phyloP scores from a whole-genome alignment of 176 grass and related monocot genomes.

The Oryza rufipogon region DNA sequence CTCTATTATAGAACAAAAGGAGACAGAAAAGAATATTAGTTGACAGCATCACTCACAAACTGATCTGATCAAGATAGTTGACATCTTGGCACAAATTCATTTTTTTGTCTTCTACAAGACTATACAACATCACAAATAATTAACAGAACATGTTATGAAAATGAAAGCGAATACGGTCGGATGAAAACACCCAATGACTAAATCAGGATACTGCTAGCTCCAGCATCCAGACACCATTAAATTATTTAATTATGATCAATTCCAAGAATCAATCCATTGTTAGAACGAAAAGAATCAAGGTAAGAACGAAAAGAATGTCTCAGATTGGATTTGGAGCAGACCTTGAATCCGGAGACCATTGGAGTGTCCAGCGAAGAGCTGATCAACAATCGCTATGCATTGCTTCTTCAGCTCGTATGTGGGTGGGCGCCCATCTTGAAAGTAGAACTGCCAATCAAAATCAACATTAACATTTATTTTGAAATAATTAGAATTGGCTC shows the following conservation, averaged over 20 bases:
- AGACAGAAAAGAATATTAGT: conserved; percentile 23
- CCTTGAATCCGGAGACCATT: conserved; percentile 81
- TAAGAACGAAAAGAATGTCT: background rate
- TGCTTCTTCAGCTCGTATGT: conserved; percentile 62
- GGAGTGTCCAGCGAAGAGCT: conserved; percentile 65
- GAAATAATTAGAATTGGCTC: background rate
- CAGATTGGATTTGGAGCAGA: background rate
- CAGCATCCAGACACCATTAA: background rate
- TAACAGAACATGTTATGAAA: conserved; percentile 11
- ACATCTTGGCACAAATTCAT: background rate
- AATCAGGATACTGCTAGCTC: conserved; percentile 18
- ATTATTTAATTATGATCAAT: background rate
- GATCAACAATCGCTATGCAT: conserved; percentile 61
- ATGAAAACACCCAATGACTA: background rate
- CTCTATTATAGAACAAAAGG: conserved; percentile 51
- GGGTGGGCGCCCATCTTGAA: conserved; percentile 69
- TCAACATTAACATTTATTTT: no score
- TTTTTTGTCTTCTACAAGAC: background rate
- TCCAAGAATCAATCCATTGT: background rate
- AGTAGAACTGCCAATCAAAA: conserved; percentile 72
- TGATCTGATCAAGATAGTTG: conserved; percentile 28
- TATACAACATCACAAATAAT: background rate
- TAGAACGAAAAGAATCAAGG: background rate
- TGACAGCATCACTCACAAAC: conserved; percentile 7
- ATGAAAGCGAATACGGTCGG: background rate